These are phyloP conservation scores for Talaromyces sp. DNA, from an alignment of 2,329 filamentous ascomycete species.

Conservation along the genomic window DNA sequence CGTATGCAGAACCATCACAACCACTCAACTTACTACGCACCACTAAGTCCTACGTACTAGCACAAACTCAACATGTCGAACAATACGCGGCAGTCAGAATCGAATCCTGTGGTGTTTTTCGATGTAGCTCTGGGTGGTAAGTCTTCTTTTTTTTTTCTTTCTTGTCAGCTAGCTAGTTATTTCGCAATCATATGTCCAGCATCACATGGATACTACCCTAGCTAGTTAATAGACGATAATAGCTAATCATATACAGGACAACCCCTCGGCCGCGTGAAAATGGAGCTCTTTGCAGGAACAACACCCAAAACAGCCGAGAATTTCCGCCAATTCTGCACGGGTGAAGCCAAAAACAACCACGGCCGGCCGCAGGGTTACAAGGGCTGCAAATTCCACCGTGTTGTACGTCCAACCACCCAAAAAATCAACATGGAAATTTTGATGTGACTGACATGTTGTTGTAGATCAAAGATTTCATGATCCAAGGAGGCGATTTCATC, in stretches of 20 bases:
- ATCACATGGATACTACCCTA: not conserved
- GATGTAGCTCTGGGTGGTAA: conserved; percentile 46
- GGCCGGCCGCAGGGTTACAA: conserved; percentile 90
- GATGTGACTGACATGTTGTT: not conserved
- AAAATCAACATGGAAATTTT: conserved; percentile 4
- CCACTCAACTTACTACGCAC: not conserved
- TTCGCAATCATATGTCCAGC: not conserved
- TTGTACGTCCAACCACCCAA: conserved; percentile 54
- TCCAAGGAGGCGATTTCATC: conserved; percentile 93
- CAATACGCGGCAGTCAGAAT: conserved; percentile 7
- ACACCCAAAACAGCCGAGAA: conserved; percentile 91
- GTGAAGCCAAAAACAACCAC: conserved; percentile 74
- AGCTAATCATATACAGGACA: conserved; percentile 55
- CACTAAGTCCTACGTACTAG: not conserved
- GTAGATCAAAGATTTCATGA: conserved; percentile 94
- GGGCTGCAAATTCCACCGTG: conserved; percentile 86
- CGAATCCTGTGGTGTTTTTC: conserved; percentile 47
- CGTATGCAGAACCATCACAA: not conserved
- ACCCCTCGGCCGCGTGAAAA: conserved; percentile 78
- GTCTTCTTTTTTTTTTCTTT: conserved; percentile 8
- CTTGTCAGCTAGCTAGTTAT: too few relatives aligned
- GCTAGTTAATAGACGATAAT: not conserved
- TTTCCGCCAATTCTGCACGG: conserved; percentile 95
- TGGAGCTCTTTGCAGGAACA: conserved; percentile 82
- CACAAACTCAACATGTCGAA: conserved; percentile 8